Evolutionary conservation across 2,329 filamentous ascomycete species (phyloP).

Genomic region (Aspergillus tanneri): DNA sequence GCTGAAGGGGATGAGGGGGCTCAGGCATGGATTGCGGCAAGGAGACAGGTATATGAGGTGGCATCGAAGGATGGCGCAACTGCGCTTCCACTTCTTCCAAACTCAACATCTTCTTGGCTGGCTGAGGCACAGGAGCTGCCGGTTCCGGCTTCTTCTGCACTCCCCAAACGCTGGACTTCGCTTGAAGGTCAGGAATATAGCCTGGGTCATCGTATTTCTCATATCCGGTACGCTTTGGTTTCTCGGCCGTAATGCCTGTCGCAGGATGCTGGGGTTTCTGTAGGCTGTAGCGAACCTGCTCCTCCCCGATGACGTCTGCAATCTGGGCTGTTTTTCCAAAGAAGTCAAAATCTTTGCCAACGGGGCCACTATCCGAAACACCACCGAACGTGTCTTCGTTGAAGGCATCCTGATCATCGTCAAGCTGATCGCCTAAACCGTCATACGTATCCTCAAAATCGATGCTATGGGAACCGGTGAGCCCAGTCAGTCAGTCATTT

Average conservation of each 20-base stretch:
- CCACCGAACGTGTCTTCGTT: conserved; percentile 92
- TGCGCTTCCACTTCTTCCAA: conserved; percentile 95
- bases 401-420: conserved; percentile 89
- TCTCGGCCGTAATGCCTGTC: conserved; percentile 40
- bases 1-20: conserved; percentile 32
- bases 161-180: conserved; percentile 91
- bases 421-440: conserved; percentile 83
- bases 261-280: conserved; percentile 59
- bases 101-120: conserved; percentile 80
- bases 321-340: conserved; percentile 90
- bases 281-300: conserved; percentile 79
- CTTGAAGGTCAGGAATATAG: conserved; percentile 84
- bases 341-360: conserved; percentile 96
- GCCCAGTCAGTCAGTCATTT: background rate
- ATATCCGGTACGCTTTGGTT: conserved; percentile 76
- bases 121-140: conserved; percentile 9
- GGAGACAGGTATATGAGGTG: conserved; percentile 29
- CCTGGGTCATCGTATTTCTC: conserved; percentile 85
- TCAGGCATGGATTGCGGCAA: conserved; percentile 31
- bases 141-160: conserved; percentile 49
- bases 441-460: conserved; percentile 99
- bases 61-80: conserved; percentile 67
- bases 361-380: conserved; percentile 48
- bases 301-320: conserved; percentile 80
- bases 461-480: conserved; percentile 49